These are phyloP conservation scores for Gynochthodes officinalis DNA, from an alignment of 257 asterid species.

Conservation along the genomic window DNA sequence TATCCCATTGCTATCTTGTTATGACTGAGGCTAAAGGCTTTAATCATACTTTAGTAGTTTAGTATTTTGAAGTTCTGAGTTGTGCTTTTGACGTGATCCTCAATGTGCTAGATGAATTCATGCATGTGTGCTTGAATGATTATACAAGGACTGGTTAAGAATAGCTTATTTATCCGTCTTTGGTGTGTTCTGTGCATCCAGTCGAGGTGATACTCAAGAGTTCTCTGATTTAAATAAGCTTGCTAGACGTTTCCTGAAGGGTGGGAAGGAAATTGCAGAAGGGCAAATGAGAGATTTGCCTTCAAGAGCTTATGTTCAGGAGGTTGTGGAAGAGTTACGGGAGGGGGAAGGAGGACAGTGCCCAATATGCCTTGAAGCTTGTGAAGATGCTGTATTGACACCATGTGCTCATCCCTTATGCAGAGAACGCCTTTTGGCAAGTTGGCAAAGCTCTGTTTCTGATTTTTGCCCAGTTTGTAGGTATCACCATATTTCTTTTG, in stretches of 20 bases:
- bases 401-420: conserved; percentile 98
- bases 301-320: conserved; percentile 82
- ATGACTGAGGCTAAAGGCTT: conserved; percentile 1
- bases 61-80: neutral
- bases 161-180: conserved; percentile 5
- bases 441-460: conserved; percentile 75
- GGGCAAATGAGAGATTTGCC: conserved; percentile 59
- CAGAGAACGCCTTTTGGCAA: conserved; percentile 91
- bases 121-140: neutral
- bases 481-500: conserved; percentile 33
- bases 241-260: conserved; percentile 76
- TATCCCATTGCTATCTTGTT: neutral
- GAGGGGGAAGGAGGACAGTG: conserved; percentile 94
- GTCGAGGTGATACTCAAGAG: conserved; percentile 99
- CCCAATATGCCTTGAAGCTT: conserved; percentile 96
- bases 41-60: neutral
- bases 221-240: conserved; percentile 91
- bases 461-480: conserved; percentile 99
- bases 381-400: conserved; percentile 96
- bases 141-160: neutral
- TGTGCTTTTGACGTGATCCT: neutral
- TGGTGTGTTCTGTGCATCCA: conserved; percentile 37
- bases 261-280: conserved; percentile 47
- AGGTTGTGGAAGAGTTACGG: conserved; percentile 82
- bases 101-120: neutral